A percentile compares a stretch with the other conserved stretches of the same genome.
These are phyloP conservation scores for Podaxis sp. DNA, from an alignment of 768 basidiomycete genomes.

Conservation along the genomic window DNA sequence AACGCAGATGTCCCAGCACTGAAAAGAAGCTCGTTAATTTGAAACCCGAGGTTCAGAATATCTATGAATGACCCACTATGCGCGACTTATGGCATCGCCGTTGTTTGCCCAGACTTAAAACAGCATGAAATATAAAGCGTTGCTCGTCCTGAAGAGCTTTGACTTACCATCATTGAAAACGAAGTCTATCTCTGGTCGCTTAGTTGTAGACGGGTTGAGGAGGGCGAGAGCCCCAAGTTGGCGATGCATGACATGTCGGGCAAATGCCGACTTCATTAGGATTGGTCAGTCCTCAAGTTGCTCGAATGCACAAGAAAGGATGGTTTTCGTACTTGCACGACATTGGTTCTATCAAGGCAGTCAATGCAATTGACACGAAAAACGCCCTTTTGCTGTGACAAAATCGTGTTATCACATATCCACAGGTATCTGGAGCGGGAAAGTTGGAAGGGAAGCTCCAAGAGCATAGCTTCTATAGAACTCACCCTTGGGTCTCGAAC, in stretches of 20 bases:
- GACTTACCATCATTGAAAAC: conserved; percentile 75
- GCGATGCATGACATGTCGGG: conserved; percentile 74
- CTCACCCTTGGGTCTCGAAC: conserved; percentile 80
- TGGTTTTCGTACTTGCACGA: conserved; percentile 65
- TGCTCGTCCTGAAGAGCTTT: not conserved
- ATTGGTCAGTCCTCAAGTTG: conserved; percentile 1
- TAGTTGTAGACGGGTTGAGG: conserved; percentile 47
- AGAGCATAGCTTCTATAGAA: conserved; percentile 11
- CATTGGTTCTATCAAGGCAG: conserved; percentile 93
- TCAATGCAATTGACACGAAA: conserved; percentile 96
- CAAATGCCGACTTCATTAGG: conserved; percentile 76
- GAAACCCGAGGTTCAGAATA: not conserved
- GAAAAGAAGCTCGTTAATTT: conserved; percentile 10
- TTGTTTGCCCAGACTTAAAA: conserved; percentile 93
- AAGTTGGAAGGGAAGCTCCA: conserved; percentile 8
- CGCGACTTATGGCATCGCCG: conserved; percentile 90
- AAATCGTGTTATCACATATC: conserved; percentile 65
- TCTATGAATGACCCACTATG: conserved; percentile 55
- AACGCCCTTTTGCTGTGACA: conserved; percentile 82
- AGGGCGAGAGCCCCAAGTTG: conserved; percentile 76
- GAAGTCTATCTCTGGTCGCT: conserved; percentile 61
- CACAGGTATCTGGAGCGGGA: conserved; percentile 64
- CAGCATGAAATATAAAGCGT: not conserved
- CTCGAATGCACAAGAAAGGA: not conserved
- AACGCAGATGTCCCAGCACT: conserved; percentile 95